A percentile compares a stretch with the other conserved stretches of the same genome.
phyloP scores from a whole-genome alignment of 75 land plant species.

The Cryptomeria japonica region DNA sequence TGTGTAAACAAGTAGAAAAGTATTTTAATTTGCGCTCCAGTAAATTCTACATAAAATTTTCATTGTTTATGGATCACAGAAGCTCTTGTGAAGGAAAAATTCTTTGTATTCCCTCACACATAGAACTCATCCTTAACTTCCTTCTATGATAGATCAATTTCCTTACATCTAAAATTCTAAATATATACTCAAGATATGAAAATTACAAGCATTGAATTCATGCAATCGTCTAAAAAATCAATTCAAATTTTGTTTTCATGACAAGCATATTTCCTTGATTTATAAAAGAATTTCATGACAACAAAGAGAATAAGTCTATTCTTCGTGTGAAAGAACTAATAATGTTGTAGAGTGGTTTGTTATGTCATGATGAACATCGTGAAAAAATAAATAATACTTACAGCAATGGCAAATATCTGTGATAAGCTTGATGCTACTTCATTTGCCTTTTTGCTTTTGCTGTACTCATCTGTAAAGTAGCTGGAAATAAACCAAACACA shows the following conservation, averaged over 20 bases:
- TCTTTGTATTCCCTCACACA: too few relatives aligned
- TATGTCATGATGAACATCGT: background rate
- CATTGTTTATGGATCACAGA: too few relatives aligned
- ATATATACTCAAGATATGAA: background rate
- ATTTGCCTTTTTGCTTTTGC: background rate
- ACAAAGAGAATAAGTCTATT: background rate
- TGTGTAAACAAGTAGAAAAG: too few relatives aligned
- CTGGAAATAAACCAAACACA: background rate
- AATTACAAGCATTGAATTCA: background rate
- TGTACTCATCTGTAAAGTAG: constrained; percentile 6
- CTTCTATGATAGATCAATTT: background rate
- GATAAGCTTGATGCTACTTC: constrained; percentile 10
- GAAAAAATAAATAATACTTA: background rate
- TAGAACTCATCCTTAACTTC: background rate
- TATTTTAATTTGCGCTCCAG: too few relatives aligned
- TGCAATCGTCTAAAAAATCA: background rate
- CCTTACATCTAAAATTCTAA: too few relatives aligned
- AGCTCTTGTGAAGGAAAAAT: too few relatives aligned
- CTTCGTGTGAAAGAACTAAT: background rate
- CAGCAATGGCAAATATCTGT: constrained; percentile 5
- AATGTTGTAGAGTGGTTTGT: background rate
- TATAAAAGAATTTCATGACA: background rate
- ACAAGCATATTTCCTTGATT: background rate
- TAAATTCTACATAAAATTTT: too few relatives aligned
- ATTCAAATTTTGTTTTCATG: background rate